Percentiles rank a stretch among this genome's conserved stretches.
These are phyloP conservation scores for Plicaturopsis crispa DNA, from an alignment of 768 basidiomycete species.

Conservation along the genomic window DNA sequence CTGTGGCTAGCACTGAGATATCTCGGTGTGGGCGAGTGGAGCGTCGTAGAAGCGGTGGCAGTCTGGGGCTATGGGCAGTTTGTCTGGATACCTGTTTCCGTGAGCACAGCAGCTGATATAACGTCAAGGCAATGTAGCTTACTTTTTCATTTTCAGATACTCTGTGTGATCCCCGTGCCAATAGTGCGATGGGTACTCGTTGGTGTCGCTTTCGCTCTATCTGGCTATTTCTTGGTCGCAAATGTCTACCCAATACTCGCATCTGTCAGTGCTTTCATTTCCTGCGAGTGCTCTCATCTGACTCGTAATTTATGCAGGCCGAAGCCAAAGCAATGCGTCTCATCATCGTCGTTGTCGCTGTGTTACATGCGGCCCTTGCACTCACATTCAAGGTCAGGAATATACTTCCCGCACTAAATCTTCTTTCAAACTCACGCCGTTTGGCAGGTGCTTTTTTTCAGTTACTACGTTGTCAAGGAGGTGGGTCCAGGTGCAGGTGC, in stretches of 20 bases:
- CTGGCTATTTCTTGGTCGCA: slow-evolving; percentile 78
- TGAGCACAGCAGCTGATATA: slow-evolving; percentile 25
- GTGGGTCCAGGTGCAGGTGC: slow-evolving; percentile 27
- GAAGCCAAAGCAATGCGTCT: slow-evolving; percentile 84
- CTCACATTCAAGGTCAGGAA: slow-evolving; percentile 80
- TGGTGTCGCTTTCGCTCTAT: slow-evolving; percentile 63
- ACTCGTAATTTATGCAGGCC: slow-evolving; percentile 37
- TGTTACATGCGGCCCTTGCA: slow-evolving; percentile 73
- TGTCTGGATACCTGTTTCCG: slow-evolving; percentile 84
- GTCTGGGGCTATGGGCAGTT: slow-evolving; percentile 81
- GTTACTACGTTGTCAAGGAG: slow-evolving; percentile 39
- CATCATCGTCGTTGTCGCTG: slow-evolving; percentile 67
- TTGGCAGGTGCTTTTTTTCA: slow-evolving; percentile 58
- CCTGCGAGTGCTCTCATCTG: not conserved
- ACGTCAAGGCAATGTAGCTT: not conserved
- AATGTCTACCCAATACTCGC: slow-evolving; percentile 90
- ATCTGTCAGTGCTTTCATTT: slow-evolving; percentile 41
- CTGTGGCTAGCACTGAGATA: slow-evolving; percentile 85
- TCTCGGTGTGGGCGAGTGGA: slow-evolving; percentile 85
- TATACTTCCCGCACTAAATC: too few species aligned
- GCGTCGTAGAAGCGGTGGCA: slow-evolving; percentile 73
- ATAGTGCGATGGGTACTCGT: slow-evolving; percentile 80
- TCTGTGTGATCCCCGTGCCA: slow-evolving; percentile 82
- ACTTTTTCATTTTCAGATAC: slow-evolving; percentile 35
- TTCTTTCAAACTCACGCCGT: too few species aligned